A percentile compares a stretch with the other conserved stretches of the same genome.
Evolutionary conservation across 176 grass and related monocot species (phyloP).

Genomic region (Eragrostis curvula): DNA sequence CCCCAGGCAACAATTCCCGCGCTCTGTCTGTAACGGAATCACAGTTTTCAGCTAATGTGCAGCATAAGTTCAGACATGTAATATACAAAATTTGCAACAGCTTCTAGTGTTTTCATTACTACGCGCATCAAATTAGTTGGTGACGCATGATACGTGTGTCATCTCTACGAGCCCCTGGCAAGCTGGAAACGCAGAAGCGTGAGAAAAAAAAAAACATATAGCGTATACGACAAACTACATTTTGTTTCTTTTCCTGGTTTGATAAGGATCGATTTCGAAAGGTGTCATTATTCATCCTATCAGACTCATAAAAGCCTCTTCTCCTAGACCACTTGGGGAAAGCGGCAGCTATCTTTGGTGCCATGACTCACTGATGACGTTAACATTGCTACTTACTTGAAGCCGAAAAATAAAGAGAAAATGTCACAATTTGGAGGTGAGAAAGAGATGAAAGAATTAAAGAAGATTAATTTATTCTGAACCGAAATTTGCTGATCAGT

Average conservation of each 20-base stretch:
- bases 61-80: too few relatives aligned
- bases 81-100: background rate
- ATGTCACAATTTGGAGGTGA: background rate
- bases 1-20: conserved; percentile 34
- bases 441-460: background rate
- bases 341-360: conserved; percentile 16
- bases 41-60: background rate
- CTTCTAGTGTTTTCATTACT: background rate
- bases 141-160: background rate
- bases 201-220: background rate
- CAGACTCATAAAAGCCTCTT: background rate
- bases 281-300: background rate
- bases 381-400: background rate
- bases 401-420: background rate
- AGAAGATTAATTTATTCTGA: background rate
- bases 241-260: background rate
- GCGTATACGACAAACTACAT: background rate
- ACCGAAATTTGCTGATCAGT: background rate
- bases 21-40: conserved; percentile 27
- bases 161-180: background rate
- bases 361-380: conserved; percentile 8
- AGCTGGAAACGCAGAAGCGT: background rate
- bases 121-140: background rate
- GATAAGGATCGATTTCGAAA: conserved; percentile 38
- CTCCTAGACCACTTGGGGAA: background rate